Base-by-base conservation (phyloP, 495 filamentous ascomycete species). In the Rostrohypoxylon terebratum region DNA sequence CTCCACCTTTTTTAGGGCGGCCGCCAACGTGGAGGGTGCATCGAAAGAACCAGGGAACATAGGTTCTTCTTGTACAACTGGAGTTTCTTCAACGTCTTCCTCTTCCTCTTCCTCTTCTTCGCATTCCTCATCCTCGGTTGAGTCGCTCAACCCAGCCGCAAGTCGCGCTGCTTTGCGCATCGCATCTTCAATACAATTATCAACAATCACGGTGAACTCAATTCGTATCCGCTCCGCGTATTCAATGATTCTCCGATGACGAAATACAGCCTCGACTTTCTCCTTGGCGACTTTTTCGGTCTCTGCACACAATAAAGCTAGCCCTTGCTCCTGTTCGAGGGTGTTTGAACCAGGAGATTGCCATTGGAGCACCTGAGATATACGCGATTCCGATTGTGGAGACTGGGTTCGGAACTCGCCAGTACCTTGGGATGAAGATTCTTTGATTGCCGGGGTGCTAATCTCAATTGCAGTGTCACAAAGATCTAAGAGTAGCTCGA, bases 391-490 rank as follows among this genome's bases (percentile, higher is more conserved):
- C 3, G 96, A 98, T 77, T 98, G 92, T 9, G 96, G 96, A 0
- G 96, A 98, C 76, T 97, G 89, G 2, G 95, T 96, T 28, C 96
- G 89, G 59, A 98, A 89, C 34, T 93, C 90, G 42, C 89, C 89
- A 3, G 85, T 80, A 67, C 86, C 86, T 50, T 92, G 90, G 5
- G 85, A 83, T 4, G 89, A 85, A 4, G 87, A 84, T 61, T 97
- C 94, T 77, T 96, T 98, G 75, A 98, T 92, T 25, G 93, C 89
- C 4, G 96, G 94, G 20, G 93, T 93, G 81, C 90, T 98, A 73
- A 99, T 97, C 80, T 98, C 96, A 54, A 98, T 83, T 5, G 96
- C 90, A 2, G 96, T 99, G 79, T 99, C 96, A 77, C 96, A 98
- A 4, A 99, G 87, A 81, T 99, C 96, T 6, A 98, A 87, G 34